A percentile compares a stretch with the other conserved stretches of the same genome.
Conservation (phyloP, 78 protist genomes). For the Acrasis kona region DNA sequence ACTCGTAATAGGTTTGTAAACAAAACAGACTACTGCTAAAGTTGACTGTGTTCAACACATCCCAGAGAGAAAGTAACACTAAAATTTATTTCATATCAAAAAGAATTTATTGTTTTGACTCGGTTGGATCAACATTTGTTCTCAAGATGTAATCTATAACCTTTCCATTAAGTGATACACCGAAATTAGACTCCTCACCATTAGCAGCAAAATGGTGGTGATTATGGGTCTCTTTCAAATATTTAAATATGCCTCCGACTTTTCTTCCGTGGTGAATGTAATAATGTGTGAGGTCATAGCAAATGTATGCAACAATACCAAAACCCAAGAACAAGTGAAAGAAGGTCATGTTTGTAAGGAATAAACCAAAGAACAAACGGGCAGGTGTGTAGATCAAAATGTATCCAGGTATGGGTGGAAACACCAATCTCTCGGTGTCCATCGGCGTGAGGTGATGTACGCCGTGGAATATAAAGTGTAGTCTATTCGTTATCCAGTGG, state of each 20-base stretch:
- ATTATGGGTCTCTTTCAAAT: background rate
- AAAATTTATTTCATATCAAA: no score
- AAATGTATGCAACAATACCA: slow-evolving; percentile 14
- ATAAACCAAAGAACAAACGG: background rate
- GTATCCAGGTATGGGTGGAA: slow-evolving; percentile 34
- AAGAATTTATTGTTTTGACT: no score
- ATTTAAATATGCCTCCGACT: background rate
- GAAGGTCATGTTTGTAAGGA: background rate
- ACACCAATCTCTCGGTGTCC: slow-evolving; percentile 52
- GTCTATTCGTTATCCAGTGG: slow-evolving; percentile 38
- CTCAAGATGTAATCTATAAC: background rate
- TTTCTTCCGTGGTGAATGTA: slow-evolving; percentile 20
- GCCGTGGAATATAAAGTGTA: slow-evolving; percentile 74
- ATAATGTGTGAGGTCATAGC: slow-evolving; percentile 31
- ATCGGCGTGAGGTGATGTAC: slow-evolving; percentile 71
- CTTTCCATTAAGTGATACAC: background rate
- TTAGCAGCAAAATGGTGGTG: slow-evolving; percentile 2
- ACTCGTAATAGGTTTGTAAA: no score
- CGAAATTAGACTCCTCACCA: background rate
- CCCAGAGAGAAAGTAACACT: no score
- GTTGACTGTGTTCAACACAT: no score
- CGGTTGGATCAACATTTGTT: no score
- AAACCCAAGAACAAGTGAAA: slow-evolving; percentile 6
- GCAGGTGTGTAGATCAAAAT: background rate
- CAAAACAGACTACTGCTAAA: no score